Percentiles rank a stretch among this genome's conserved stretches.
phyloP scores from a whole-genome alignment of 495 filamentous ascomycete species.

The Chaetomium cochliodes region DNA sequence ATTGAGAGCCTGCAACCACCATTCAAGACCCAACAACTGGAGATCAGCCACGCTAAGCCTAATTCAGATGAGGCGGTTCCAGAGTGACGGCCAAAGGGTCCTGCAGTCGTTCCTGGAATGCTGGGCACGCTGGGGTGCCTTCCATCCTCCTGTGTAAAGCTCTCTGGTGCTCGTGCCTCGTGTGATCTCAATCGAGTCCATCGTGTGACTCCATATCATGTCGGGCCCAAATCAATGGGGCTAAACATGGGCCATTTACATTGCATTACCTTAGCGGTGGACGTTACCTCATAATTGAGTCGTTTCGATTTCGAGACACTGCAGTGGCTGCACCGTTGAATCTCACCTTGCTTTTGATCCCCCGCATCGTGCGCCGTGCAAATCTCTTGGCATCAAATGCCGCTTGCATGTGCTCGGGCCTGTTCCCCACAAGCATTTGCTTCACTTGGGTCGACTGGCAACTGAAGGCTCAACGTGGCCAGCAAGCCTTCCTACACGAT shows the following conservation, averaged over 20 bases:
- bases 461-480: constrained; percentile 1
- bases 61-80: neutral
- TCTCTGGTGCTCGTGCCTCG: too few species aligned
- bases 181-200: too few species aligned
- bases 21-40: neutral
- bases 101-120: too few species aligned
- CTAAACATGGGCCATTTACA: too few species aligned
- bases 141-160: too few species aligned
- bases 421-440: neutral
- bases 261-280: too few species aligned
- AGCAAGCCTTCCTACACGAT: neutral
- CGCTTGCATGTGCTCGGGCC: constrained; percentile 2
- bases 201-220: too few species aligned
- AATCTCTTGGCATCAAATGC: constrained; percentile 17
- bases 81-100: neutral
- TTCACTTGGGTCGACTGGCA: constrained; percentile 1
- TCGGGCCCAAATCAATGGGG: too few species aligned
- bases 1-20: neutral
- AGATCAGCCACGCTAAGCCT: neutral
- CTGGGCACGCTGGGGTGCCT: too few species aligned
- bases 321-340: neutral
- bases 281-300: neutral
- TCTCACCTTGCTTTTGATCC: neutral
- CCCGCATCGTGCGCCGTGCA: neutral
- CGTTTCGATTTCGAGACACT: neutral